Evolutionary conservation across 306 rosid genomes (phyloP), one percentile per base, ranked within the genome.

Genomic region (Castanea crenata): DNA sequence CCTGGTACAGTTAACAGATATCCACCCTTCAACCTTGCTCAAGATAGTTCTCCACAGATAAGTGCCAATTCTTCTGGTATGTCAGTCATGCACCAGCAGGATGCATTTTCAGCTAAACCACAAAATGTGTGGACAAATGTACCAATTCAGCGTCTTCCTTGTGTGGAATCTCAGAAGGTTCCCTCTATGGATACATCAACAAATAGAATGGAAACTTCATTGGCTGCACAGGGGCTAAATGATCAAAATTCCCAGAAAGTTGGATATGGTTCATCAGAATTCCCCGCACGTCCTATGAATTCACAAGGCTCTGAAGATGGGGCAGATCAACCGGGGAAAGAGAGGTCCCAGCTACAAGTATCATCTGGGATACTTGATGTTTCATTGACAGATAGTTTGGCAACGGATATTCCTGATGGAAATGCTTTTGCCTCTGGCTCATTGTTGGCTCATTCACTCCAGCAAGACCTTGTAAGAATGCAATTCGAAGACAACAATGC

Each of bases 61-160:
- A 35, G 32, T 75, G 73, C 65, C 61, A 73, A 81, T 65, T 18
- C 73, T 69, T 61, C 75, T 38, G 76, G 58, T 71, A 23, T 75
- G 72, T 57, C 83, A 35, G 83, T 76, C 71, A 70, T 79, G 68
- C 64, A 68, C 38, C 87, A 84, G 29, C 86, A 62, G 69, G 89
- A 77, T 75, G 85, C 84, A 51, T 69, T 81, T 63, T 70, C 80
- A 5, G 75, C 46, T 14, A 76, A 76, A 62, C 81, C 74, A 3
- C 84, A 81, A 9, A 81, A 77, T 81, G 49, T 79, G 56, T 78
- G 82, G 89, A 73, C 71, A 34, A 83, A 82, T 76, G 79, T 56
- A 29, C 35, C 71, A 71, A 63, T 59, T 25, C 82, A 83, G 58
- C 74, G 64, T 67, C 77, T 59, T 74, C 56, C 85, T 73, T 81